Base-by-base conservation (phyloP, 768 basidiomycete genomes). In the Boletus eberwhitei region DNA sequence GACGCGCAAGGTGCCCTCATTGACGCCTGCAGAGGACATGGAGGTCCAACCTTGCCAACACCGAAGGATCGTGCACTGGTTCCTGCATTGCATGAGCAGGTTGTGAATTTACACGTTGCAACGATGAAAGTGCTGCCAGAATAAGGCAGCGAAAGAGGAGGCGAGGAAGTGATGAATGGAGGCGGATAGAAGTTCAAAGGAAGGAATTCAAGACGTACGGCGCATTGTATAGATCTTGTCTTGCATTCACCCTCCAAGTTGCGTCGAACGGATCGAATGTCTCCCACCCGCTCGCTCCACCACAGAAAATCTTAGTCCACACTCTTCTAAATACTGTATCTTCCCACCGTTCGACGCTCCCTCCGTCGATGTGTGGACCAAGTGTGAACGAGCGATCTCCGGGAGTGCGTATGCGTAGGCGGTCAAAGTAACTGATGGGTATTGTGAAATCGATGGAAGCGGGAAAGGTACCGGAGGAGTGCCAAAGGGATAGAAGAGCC, bases 381-480 rank as follows among this genome's bases (percentile, higher is more conserved):
- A 90, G 72, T 0, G 82, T 77, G 63, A 90, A 90, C 45, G 77
- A 77, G 13, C 75, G 69, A 56, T 89, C 88, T 0, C 89, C 90
- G 0, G 88, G 87, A 29, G 77, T 77, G 6, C 90, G 79, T 44
- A 90, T 87, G 2, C 88, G 78, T 12, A 91, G 71, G 7, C 90
- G 78, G 69, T 93, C 90, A 54, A 83, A 87, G 68, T 92, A 92
- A 1, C 84, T 82, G n/a, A 91, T 70, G 1, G 88, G 87, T 3
- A 76, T 82, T 12, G 70, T 60, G 29, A 88, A 74, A 53, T 73
- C 75, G 51, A 86, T 68, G 29, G 62, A 56, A 1, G 76, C 67
- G 49, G 79, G 72, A 29, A 60, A 52, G 3, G 80, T 73, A 41
- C 79, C 61, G 3, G 59, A 62, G 22, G 54, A 58, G 57, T 84